Base-by-base conservation (phyloP, 768 basidiomycete species). In the Boletus reticuloceps region DNA sequence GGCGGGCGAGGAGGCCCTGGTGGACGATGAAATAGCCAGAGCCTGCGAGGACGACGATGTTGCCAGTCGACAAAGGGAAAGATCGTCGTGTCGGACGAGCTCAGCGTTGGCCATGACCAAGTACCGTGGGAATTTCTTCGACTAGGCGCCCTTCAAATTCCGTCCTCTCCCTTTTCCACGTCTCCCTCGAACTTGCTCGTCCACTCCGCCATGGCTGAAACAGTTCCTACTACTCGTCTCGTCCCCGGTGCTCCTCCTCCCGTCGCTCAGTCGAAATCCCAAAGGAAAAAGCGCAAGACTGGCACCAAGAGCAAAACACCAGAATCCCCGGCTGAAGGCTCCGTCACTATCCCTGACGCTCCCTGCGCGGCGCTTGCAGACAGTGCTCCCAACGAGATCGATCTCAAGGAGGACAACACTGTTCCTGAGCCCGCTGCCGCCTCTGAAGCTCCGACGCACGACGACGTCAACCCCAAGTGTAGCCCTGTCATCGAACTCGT, bases 161-260 rank as follows among this genome's bases (percentile, higher is more conserved):
- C 5, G 9, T 47, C 22, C 6, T 36, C 14, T 36, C 34, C 36
- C 25, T 2, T 59, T 49, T 45, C 50, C 61, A 45, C 46, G 17
- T 48, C 37, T 38, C 17, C 10, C 54, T 47, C 29, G 9, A 29
- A 29, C 27, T n/a, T n/a, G n/a, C n/a, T 22, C 42, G 7, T 20
- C 45, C 51, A 36, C 29, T 38, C 17, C 10, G 39, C 40, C 55
- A 79, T 78, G 77, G 64, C 69, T 47, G 75, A 74, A 44, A 20
- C 37, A 16, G 63, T 69, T 46, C 6, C 63, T 29, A 59, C 72
- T 36, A 70, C 73, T 34, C 86, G 91, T 53, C 66, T 88, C 58
- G 79, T 93, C 54, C 91, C 91, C 25, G 91, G 91, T 44, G 91
- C 91, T 13, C n/a, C n/a, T n/a, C n/a, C n/a, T n/a, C 82, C 84